Conservation (phyloP, 2,329 filamentous ascomycete genomes). For the Cladorrhinum sp. region DNA sequence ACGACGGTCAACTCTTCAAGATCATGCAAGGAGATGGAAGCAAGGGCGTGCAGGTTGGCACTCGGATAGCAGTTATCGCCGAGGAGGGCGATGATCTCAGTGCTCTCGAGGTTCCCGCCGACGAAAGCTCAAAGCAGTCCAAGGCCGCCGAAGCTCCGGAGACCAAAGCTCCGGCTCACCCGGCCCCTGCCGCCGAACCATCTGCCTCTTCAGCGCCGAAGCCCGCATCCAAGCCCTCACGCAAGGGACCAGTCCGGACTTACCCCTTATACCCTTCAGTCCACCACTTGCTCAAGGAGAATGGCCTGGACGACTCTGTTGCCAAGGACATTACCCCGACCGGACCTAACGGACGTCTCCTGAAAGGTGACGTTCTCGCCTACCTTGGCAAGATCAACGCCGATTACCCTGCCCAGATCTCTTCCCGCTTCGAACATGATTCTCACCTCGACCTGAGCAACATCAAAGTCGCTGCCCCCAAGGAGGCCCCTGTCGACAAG, state of each 20-base stretch:
- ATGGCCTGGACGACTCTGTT: slow-evolving; percentile 72
- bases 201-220: slow-evolving; percentile 24
- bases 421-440: slow-evolving; percentile 69
- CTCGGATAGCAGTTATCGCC: slow-evolving; percentile 77
- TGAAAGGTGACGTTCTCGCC: slow-evolving; percentile 94
- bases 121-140: slow-evolving; percentile 50
- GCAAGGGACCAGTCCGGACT: slow-evolving; percentile 60
- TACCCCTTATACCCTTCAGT: slow-evolving; percentile 83
- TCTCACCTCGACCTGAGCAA: slow-evolving; percentile 89
- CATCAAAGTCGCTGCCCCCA: slow-evolving; percentile 69
- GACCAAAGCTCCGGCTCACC: slow-evolving; percentile 12
- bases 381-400: slow-evolving; percentile 77
- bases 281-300: slow-evolving; percentile 72
- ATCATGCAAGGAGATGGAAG: slow-evolving; percentile 70
- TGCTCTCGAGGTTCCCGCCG: slow-evolving; percentile 70
- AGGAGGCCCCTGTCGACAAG: slow-evolving; percentile 23
- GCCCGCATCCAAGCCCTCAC: slow-evolving; percentile 42
- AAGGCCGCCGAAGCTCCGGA: slow-evolving; percentile 24
- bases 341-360: slow-evolving; percentile 79
- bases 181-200: slow-evolving; percentile 25
- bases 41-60: slow-evolving; percentile 75
- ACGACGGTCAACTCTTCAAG: slow-evolving; percentile 82
- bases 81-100: slow-evolving; percentile 77
- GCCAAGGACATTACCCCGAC: slow-evolving; percentile 80
- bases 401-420: slow-evolving; percentile 68